Evolutionary conservation across 805 yeast species (phyloP).

Genomic region (Yarrowia sp.): DNA sequence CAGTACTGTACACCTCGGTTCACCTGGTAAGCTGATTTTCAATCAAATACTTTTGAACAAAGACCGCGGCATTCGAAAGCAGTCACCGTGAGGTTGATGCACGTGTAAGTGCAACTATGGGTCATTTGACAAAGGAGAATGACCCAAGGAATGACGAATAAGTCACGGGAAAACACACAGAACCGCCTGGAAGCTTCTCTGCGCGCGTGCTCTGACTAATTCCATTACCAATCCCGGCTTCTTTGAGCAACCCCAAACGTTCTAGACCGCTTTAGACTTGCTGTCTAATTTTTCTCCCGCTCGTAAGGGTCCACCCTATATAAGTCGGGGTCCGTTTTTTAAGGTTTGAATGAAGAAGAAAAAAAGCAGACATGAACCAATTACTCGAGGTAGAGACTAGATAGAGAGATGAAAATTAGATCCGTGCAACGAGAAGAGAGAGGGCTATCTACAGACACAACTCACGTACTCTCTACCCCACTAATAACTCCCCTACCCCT

Average conservation of each 20-base stretch:
- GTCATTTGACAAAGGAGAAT: too few species aligned
- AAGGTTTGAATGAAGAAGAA: neutral
- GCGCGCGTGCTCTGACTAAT: neutral
- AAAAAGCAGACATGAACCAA: neutral
- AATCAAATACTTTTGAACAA: too few species aligned
- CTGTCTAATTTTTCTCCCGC: neutral
- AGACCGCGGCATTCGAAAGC: too few species aligned
- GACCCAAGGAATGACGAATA: too few species aligned
- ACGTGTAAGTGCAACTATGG: too few species aligned
- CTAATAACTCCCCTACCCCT: neutral
- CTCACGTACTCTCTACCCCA: fast-evolving
- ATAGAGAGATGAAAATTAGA: neutral
- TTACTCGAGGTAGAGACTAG: neutral
- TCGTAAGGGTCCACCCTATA: neutral
- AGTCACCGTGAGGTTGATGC: too few species aligned
- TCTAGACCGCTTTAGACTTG: conserved; percentile 8
- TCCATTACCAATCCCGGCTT: neutral
- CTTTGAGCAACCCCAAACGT: neutral
- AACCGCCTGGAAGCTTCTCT: too few species aligned
- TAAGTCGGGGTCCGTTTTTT: conserved; percentile 15
- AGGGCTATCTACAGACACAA: neutral
- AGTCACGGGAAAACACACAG: too few species aligned
- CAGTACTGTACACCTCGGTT: too few species aligned
- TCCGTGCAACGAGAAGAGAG: too few species aligned
- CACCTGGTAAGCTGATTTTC: too few species aligned